Percentiles rank a stretch among this genome's conserved stretches.
Conservation (phyloP, 352 stramenopile genomes). For the Thalassiosira hispida region DNA sequence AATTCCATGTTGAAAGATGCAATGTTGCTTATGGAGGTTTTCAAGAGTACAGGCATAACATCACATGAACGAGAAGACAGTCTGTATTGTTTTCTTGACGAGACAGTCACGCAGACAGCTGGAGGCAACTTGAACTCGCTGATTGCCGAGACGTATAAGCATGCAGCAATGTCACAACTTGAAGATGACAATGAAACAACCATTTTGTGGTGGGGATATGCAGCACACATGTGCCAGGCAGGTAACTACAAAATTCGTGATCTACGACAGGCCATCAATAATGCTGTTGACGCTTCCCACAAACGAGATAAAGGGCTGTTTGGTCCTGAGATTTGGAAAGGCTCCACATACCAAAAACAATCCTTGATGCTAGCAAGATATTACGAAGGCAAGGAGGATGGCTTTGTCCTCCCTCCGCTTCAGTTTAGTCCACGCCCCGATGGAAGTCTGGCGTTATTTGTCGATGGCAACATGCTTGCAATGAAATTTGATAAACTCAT, state of each 20-base stretch:
- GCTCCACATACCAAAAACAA: constrained; percentile 12
- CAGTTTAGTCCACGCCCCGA: neutral
- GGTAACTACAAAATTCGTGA: constrained; percentile 9
- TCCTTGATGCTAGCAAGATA: constrained; percentile 14
- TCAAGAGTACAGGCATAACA: neutral
- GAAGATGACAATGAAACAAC: constrained; percentile 13
- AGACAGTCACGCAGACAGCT: neutral
- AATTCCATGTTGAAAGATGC: constrained; percentile 2
- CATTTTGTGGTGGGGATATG: constrained; percentile 18
- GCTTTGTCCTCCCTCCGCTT: constrained; percentile 1
- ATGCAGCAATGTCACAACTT: constrained; percentile 12
- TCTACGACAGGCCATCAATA: constrained; percentile 7
- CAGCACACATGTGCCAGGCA: constrained; percentile 5
- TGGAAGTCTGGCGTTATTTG: constrained; percentile 11
- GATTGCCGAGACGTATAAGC: constrained; percentile 16
- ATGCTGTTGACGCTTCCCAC: constrained; percentile 6
- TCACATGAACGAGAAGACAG: constrained; percentile 6
- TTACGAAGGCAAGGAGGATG: neutral
- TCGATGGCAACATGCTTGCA: constrained; percentile 1
- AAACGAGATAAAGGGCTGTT: constrained; percentile 8
- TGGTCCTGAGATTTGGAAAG: constrained; percentile 6
- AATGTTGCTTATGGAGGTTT: neutral
- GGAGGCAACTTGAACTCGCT: neutral
- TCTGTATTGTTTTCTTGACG: constrained; percentile 2
- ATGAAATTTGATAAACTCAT: constrained; percentile 13